These are phyloP conservation scores for Trichoderma sp. DNA, from an alignment of 2,329 filamentous ascomycete genomes.

Conservation along the genomic window DNA sequence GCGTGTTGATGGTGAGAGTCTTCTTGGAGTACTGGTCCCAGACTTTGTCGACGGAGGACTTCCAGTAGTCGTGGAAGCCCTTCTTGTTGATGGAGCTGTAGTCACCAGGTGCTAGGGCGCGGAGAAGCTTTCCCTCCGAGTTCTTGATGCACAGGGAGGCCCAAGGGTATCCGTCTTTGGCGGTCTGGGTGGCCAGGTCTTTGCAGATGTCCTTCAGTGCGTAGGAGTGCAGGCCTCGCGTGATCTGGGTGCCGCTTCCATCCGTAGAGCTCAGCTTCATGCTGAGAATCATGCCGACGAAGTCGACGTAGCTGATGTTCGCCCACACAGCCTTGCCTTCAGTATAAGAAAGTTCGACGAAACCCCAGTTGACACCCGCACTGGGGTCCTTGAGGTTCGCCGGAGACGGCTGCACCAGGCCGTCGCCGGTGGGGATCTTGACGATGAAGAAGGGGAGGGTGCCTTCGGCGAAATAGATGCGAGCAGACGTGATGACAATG, in stretches of 20 bases:
- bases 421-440: constrained; percentile 37
- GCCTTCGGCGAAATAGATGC: constrained; percentile 51
- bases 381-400: constrained; percentile 49
- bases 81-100: constrained; percentile 42
- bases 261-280: constrained; percentile 47
- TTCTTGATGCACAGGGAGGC: constrained; percentile 48
- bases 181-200: constrained; percentile 44
- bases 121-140: constrained; percentile 43
- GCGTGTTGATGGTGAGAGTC: constrained; percentile 49
- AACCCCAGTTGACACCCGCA: constrained; percentile 51
- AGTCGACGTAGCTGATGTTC: constrained; percentile 57
- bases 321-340: constrained; percentile 45
- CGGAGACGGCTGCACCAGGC: constrained; percentile 53
- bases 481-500: constrained; percentile 46
- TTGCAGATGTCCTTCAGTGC: constrained; percentile 47
- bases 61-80: constrained; percentile 49
- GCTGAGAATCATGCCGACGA: constrained; percentile 54
- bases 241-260: constrained; percentile 43
- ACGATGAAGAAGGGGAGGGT: constrained; percentile 49
- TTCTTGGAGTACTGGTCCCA: constrained; percentile 46
- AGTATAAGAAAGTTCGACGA: constrained; percentile 53
- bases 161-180: constrained; percentile 48
- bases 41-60: constrained; percentile 49
- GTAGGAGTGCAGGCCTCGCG: constrained; percentile 44
- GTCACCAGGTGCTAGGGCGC: constrained; percentile 49